Evolutionary conservation across 129 eudicot species (phyloP).

Genomic region (Smallanthus sonchifolius): DNA sequence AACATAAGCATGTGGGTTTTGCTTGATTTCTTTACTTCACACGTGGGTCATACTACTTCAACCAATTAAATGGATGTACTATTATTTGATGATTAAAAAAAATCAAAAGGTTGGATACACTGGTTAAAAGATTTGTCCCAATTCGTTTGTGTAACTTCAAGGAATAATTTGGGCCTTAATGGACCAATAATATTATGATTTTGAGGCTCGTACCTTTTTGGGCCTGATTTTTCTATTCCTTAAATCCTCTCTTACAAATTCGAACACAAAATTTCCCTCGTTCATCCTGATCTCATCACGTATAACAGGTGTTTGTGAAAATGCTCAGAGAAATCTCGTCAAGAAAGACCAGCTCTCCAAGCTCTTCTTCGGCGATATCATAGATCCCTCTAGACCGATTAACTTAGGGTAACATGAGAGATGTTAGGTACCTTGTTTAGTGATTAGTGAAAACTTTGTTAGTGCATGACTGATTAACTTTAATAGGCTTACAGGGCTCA

Average conservation of each 20-base stretch:
- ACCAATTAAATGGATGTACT: too few species aligned
- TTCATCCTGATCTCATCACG: neutral
- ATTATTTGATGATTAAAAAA: too few species aligned
- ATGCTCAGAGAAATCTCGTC: constrained; percentile 40
- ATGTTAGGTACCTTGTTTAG: neutral
- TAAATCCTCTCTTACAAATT: neutral
- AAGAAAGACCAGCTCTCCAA: constrained; percentile 10
- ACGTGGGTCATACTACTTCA: too few species aligned
- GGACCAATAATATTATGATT: neutral
- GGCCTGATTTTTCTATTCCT: neutral
- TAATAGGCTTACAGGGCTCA: neutral
- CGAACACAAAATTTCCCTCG: neutral
- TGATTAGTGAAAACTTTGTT: neutral
- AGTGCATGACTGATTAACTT: neutral
- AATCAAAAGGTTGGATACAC: too few species aligned
- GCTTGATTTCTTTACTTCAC: too few species aligned
- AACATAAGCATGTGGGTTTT: too few species aligned
- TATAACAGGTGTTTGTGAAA: constrained; percentile 36
- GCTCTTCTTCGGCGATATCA: constrained; percentile 42
- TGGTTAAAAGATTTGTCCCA: neutral
- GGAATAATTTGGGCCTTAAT: neutral
- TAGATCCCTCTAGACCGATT: neutral
- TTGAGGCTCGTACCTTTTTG: neutral
- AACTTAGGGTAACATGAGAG: too few species aligned
- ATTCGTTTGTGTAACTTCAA: neutral